A percentile compares a stretch with the other conserved stretches of the same genome.
These are phyloP conservation scores for Sporothrix protearum DNA, from an alignment of 2,329 filamentous ascomycete species.

Conservation along the genomic window DNA sequence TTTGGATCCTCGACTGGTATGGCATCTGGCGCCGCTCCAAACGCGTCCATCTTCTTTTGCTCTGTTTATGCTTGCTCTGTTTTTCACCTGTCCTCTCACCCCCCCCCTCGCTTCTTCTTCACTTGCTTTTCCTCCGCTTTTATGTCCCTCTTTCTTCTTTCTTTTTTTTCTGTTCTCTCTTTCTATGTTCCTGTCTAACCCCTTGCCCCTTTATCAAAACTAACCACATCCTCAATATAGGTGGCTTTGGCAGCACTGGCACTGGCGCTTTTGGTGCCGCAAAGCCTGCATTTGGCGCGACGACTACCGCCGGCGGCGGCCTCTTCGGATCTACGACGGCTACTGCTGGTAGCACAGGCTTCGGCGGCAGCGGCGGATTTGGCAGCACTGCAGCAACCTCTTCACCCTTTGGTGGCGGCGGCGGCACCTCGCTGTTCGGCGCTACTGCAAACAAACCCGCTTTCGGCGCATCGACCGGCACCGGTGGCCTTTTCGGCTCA, in stretches of 20 bases:
- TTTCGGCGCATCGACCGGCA: conserved; percentile 35
- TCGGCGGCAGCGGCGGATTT: conserved; percentile 43
- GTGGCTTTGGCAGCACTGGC: conserved; percentile 32
- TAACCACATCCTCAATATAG: conserved; percentile 22
- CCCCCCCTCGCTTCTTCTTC: neutral
- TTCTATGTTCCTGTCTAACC: neutral
- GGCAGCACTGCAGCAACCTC: conserved; percentile 34
- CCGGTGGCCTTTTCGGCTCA: conserved; percentile 47
- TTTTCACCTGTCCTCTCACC: neutral
- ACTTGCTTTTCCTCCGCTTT: neutral
- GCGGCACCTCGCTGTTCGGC: conserved; percentile 51
- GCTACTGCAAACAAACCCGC: conserved; percentile 43
- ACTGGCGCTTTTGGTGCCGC: conserved; percentile 34
- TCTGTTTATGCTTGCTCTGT: neutral
- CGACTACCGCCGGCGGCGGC: conserved; percentile 41
- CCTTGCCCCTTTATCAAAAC: neutral
- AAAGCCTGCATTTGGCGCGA: conserved; percentile 54
- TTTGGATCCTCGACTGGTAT: conserved; percentile 30
- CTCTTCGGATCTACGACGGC: conserved; percentile 45
- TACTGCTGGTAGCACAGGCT: conserved; percentile 38
- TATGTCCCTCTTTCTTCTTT: neutral
- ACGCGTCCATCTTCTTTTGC: neutral
- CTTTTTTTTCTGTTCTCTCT: neutral
- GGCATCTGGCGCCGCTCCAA: conserved; percentile 15
- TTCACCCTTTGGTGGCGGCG: conserved; percentile 43